Evolutionary conservation across 176 grass and related monocot species (phyloP), one percentile per base, ranked within the genome.

Genomic region (Cenchrus fungigraminus): DNA sequence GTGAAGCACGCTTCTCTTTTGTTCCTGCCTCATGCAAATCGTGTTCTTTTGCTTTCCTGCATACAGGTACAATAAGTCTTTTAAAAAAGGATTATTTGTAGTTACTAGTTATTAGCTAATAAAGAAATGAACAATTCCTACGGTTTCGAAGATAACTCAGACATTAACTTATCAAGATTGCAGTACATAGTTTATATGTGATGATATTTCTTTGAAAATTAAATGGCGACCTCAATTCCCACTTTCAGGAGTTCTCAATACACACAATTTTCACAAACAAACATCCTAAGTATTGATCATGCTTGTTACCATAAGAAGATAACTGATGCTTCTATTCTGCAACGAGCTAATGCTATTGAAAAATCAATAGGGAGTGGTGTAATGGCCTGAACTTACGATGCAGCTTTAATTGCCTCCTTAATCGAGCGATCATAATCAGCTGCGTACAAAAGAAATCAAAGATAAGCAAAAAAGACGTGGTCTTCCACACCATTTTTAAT

Each of bases 371-470:
- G 25, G 43, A 78, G 56, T 32, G 46, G 20, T 72, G 79, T 13
- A 66, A 70, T 67, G 32, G 61, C 10, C 73, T 73, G 15, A 80
- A 95, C 95, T 98, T 92, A 95, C 95, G 60, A 87, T 87, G 81
- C 20, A 57, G 58, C 79, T 84, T 86, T 89, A 85, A 95, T 95
- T 9, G 95, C 95, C 82, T 95, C 95, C 51, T 88, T 73, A 76
- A 98, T 98, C 20, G 85, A 89, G 72, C 86, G 89, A 78, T 98
- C 95, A 79, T 88, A 98, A 77, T 93, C 93, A 90, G 89, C 95
- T 98, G 94, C 82, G 62, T 19, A 82, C 8, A 80, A 93, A 73
- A 66, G 16, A 63, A 76, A 90, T 65, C 61, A 40, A 91, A 74
- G 43, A 74, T 82, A 65, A 83, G 80, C 31, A 67, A 12, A 12